Evolutionary conservation across 108 stramenopile genomes (phyloP), one percentile per base, ranked within the genome.

Genomic region (Epipyxis sp.): DNA sequence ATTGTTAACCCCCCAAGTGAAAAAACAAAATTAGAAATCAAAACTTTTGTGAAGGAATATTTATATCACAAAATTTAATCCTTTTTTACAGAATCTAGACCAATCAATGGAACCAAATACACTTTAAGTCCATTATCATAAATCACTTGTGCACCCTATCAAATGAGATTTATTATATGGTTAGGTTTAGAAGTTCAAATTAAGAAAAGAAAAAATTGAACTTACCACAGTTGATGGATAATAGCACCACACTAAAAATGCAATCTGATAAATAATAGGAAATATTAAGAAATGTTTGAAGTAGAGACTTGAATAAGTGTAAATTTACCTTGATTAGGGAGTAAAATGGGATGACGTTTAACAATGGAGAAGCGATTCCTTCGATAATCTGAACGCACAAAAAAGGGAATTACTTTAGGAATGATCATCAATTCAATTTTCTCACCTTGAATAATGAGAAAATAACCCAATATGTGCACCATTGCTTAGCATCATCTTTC

Each of bases 401-500:
- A 37, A 25, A 65, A 37, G 35, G 6, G 61, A 32, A 13, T 29
- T 32, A 37, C 13, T 29, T 16, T 35, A 25, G 25, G 34, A 32
- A 3, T 32, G 25, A 13, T 32, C 46, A 6, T 50, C 46, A 50
- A 50, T 6, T 13, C 46, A 50, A 50, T 6, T 37, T 74, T 3
- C 34, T 3, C 25, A 74, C 71, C 50, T 74, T 74, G 34, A 74
- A 74, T 6, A 54, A 42, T 10, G 32, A 10, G 71, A 81, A 81
- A 27, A 77, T 50, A 35, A 77, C 29, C 80, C 80, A 81, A 59
- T 81, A 81, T 13, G 57, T 81, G 25, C 76, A 76, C 71, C 69
- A 76, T 76, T 76, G 72, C n/a, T 58, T 81, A 62, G 76, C 80
- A 59, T 81, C 80, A 29, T 77, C 80, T 41, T 77, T 81, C 44